Base-by-base conservation (phyloP, 2,329 filamentous ascomycete species). In the Scedosporium apiospermum region DNA sequence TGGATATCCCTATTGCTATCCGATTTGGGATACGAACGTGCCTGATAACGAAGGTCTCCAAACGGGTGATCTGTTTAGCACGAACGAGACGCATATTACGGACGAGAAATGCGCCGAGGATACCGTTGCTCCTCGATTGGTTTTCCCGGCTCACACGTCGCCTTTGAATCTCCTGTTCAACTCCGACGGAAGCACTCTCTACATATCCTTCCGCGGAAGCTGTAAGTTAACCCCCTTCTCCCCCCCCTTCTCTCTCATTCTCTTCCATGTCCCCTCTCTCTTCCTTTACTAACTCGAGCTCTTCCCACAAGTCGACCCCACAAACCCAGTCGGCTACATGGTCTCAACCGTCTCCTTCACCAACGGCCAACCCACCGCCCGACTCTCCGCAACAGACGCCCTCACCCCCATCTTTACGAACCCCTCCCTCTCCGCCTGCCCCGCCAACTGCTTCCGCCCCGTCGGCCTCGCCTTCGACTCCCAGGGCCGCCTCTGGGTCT, bases 161-260 rank as follows among this genome's bases (percentile, higher is more conserved):
- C 89, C 89, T 0, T 76, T 91, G 0, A 88, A 90, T 66, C 82
- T 91, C 69, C 84, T 85, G 65, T 92, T 92, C 75, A 78, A 82
- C 65, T 68, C 76, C 0, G 73, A 79, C 49, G 83, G 82, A 42
- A 81, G 79, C 12, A 80, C 77, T 2, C 88, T 87, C 1, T 91
- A 83, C 74, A 75, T 92, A 18, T 78, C 84, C 0, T 90, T 91
- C 73, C 88, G 90, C 71, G 88, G 89, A 14, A 88, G 83, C 71
- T 91, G 88, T 86, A 71, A 73, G 76, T 73, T 49, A 4, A 12
- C 14, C 60, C 18, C n/a, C 21, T 27, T 46, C 53, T 14, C 34
- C 23, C n/a, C 18, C 18, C 23, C n/a, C 18, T 10, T 55, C 18
- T 61, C 16, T 23, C 18, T 46, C 34, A 23, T 4, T 30, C 18